Conservation (phyloP, 1,284 basidiomycete genomes). For the Melanopsichium pennsylvanicum region DNA sequence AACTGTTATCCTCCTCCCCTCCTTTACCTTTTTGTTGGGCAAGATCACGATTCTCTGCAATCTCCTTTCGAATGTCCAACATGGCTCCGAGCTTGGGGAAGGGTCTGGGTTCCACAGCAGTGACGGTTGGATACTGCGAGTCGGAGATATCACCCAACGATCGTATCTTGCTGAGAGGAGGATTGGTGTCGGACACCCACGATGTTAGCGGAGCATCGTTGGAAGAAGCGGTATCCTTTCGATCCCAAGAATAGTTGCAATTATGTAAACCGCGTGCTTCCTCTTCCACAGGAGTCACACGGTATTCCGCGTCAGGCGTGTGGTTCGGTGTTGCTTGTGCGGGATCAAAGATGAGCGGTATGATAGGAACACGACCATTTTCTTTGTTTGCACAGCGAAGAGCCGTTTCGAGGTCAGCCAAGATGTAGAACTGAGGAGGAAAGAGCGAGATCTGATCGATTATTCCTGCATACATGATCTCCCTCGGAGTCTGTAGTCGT, state of each 20-base stretch:
- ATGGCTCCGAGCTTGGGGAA: constrained; percentile 45
- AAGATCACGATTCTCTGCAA: constrained; percentile 14
- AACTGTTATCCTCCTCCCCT: constrained; percentile 29
- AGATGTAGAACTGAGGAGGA: constrained; percentile 60
- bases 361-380: constrained; percentile 16
- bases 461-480: constrained; percentile 48
- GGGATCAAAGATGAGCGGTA: constrained; percentile 47
- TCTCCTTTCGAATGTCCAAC: constrained; percentile 27
- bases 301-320: constrained; percentile 33
- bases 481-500: constrained; percentile 36
- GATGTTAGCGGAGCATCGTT: constrained; percentile 13
- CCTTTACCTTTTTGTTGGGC: not conserved
- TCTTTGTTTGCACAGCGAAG: constrained; percentile 6
- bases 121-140: constrained; percentile 29
- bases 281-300: constrained; percentile 52
- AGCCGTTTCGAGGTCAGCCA: constrained; percentile 49
- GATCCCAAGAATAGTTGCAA: constrained; percentile 53
- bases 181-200: constrained; percentile 37
- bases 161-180: constrained; percentile 29
- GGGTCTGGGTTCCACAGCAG: constrained; percentile 45
- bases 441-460: constrained; percentile 53
- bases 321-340: constrained; percentile 9
- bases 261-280: constrained; percentile 41
- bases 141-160: constrained; percentile 22
- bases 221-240: constrained; percentile 12